These are phyloP conservation scores for Jaminaea rosea DNA, from an alignment of 1,284 basidiomycete genomes.

Conservation along the genomic window DNA sequence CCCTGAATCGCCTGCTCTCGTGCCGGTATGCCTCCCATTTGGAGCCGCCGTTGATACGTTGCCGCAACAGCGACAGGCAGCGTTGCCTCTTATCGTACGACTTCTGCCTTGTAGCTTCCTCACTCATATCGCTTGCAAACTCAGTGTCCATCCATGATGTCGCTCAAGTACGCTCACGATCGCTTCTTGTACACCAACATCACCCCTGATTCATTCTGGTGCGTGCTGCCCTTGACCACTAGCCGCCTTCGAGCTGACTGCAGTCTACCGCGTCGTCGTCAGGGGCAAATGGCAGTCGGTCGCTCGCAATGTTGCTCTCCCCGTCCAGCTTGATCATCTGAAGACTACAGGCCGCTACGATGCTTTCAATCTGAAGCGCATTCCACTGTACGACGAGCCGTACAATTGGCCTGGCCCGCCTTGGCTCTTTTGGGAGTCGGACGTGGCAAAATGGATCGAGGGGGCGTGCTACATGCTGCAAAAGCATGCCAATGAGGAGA, in stretches of 20 bases:
- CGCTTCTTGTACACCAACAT: not conserved
- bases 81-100: no score
- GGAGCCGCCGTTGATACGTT: no score
- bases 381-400: constrained; percentile 7
- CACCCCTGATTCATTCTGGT: not conserved
- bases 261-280: not conserved
- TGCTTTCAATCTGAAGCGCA: constrained; percentile 12
- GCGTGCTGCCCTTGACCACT: no score
- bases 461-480: constrained; percentile 12
- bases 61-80: no score
- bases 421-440: no score
- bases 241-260: not conserved
- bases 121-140: no score
- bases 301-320: constrained; percentile 8
- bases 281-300: constrained; percentile 12
- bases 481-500: not conserved
- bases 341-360: constrained; percentile 14
- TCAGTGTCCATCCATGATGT: no score
- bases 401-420: constrained; percentile 13
- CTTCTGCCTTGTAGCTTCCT: no score
- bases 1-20: no score
- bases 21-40: no score
- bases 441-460: constrained; percentile 14
- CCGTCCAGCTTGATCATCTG: constrained; percentile 11
- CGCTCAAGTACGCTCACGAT: not conserved